A percentile compares a stretch with the other conserved stretches of the same genome.
Evolutionary conservation across 805 yeast species (phyloP).

Genomic region (Isabelozyma gotoi): DNA sequence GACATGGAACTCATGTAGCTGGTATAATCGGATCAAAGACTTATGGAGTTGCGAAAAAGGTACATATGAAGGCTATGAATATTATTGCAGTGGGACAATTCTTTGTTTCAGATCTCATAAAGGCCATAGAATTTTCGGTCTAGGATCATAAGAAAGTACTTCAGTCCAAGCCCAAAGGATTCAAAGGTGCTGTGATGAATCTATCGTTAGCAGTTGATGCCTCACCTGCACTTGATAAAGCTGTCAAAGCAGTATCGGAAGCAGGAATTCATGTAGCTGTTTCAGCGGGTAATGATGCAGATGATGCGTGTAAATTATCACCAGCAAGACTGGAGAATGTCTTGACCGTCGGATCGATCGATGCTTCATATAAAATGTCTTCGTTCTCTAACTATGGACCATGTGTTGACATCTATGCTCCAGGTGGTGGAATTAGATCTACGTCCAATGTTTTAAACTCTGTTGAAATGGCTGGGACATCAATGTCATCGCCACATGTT

Average conservation of each 20-base stretch:
- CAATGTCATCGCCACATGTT: conserved; percentile 64
- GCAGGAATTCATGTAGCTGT: conserved; percentile 92
- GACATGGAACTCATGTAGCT: conserved; percentile 98
- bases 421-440: conserved; percentile 55
- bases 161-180: conserved; percentile 56
- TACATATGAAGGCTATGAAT: conserved; percentile 74
- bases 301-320: conserved; percentile 65
- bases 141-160: conserved; percentile 60
- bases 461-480: conserved; percentile 57
- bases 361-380: conserved; percentile 45
- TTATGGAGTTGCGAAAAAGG: conserved; percentile 84
- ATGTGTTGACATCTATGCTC: conserved; percentile 55
- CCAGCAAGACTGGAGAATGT: conserved; percentile 60
- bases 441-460: conserved; percentile 59
- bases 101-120: conserved; percentile 82
- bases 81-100: conserved; percentile 80
- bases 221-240: conserved; percentile 81
- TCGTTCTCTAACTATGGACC: conserved; percentile 54
- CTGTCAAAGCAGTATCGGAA: conserved; percentile 84
- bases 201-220: conserved; percentile 90
- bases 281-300: conserved; percentile 95
- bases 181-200: too few species aligned
- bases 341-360: conserved; percentile 53
- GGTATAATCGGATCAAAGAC: conserved; percentile 83
- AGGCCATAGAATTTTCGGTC: conserved; percentile 85